These are phyloP conservation scores for Hypoxylon intermedium DNA, from an alignment of 495 filamentous ascomycete species.

Conservation along the genomic window DNA sequence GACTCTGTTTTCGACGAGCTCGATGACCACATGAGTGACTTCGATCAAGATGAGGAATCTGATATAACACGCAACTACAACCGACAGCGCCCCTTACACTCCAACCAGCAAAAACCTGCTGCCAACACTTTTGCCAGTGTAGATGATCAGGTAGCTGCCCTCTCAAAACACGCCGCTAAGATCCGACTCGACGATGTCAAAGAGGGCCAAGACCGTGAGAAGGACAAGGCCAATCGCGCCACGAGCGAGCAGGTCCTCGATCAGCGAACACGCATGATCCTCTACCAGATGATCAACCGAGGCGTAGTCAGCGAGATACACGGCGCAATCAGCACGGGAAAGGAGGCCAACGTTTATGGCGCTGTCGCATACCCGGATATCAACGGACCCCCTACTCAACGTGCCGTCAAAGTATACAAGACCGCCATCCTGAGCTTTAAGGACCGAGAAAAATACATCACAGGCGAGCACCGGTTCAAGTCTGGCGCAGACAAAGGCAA, in stretches of 20 bases:
- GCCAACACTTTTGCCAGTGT: constrained; percentile 78
- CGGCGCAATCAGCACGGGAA: constrained; percentile 91
- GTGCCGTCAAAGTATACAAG: constrained; percentile 98
- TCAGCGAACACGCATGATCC: constrained; percentile 90
- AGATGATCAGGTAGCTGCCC: constrained; percentile 84
- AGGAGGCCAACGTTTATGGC: constrained; percentile 97
- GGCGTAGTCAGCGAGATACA: constrained; percentile 82
- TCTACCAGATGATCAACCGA: constrained; percentile 92
- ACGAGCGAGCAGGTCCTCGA: constrained; percentile 94
- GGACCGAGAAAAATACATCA: constrained; percentile 92
- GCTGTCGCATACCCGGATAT: constrained; percentile 52
- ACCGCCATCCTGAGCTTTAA: constrained; percentile 96
- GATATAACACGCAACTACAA: constrained; percentile 93
- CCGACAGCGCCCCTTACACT: constrained; percentile 75
- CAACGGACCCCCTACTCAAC: constrained; percentile 56
- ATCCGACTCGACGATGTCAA: constrained; percentile 78
- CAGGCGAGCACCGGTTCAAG: constrained; percentile 80
- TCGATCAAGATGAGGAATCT: constrained; percentile 64
- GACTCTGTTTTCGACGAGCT: constrained; percentile 66
- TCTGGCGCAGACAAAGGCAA: constrained; percentile 88
- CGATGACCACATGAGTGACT: constrained; percentile 65
- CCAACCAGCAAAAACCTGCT: constrained; percentile 82
- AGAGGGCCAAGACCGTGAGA: constrained; percentile 57
- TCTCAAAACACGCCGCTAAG: constrained; percentile 88
- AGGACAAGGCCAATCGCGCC: constrained; percentile 90